phyloP scores from a whole-genome alignment of 345 rosid genomes.

The Pseudoturritis turrita region DNA sequence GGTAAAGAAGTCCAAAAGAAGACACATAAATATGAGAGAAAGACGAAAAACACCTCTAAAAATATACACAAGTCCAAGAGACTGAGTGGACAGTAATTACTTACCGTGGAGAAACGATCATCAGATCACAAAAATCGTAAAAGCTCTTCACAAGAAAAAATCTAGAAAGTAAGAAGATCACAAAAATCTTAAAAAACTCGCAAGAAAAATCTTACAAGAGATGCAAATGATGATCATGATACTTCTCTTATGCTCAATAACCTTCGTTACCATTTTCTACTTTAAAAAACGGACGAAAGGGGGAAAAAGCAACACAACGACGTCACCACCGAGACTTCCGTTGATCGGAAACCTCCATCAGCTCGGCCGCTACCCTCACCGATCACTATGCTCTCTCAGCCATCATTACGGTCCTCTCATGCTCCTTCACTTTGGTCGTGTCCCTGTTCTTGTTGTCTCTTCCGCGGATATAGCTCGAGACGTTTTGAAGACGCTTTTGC shows the following conservation, averaged over 20 bases:
- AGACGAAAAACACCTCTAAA: too few species aligned
- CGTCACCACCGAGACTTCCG: conserved; percentile 47
- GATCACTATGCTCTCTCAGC: conserved; percentile 37
- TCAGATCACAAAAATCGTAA: neutral
- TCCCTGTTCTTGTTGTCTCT: conserved; percentile 46
- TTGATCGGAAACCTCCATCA: conserved; percentile 56
- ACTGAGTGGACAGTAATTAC: neutral
- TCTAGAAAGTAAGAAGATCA: conserved; percentile 36
- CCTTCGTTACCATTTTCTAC: neutral
- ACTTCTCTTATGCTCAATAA: neutral
- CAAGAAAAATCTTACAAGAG: too few species aligned
- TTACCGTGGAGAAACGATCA: neutral
- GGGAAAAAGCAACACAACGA: conserved; percentile 4
- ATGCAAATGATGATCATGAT: conserved; percentile 28
- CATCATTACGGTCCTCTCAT: conserved; percentile 46
- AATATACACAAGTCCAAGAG: neutral
- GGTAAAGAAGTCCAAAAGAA: neutral
- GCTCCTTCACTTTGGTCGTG: conserved; percentile 47
- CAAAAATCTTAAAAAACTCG: conserved; percentile 43
- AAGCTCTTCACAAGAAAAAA: neutral
- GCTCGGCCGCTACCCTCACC: conserved; percentile 44
- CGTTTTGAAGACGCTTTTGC: conserved; percentile 52
- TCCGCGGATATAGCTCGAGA: conserved; percentile 44
- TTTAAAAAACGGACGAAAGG: neutral
- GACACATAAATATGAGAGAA: too few species aligned